phyloP scores from a whole-genome alignment of 2,329 filamentous ascomycete species.

The Fusarium setosum region DNA sequence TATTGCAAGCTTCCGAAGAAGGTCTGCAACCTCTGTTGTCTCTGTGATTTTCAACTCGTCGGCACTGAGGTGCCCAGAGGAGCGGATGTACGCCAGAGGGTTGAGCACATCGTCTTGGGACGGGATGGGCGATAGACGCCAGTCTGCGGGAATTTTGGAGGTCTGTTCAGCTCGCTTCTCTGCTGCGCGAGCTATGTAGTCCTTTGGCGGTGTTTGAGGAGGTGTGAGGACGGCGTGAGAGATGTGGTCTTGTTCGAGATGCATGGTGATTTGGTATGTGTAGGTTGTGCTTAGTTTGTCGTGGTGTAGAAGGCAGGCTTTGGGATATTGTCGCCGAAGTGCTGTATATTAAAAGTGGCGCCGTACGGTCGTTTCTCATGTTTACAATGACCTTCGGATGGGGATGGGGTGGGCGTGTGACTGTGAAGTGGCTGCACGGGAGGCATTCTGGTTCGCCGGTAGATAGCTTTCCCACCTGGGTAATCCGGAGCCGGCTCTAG shows the following conservation, averaged over 20 bases:
- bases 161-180: conserved; percentile 5
- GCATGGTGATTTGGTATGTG: neutral
- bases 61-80: neutral
- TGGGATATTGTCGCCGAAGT: neutral
- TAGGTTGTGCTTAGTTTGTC: no score
- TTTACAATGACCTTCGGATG: no score
- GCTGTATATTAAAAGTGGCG: no score
- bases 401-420: neutral
- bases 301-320: neutral
- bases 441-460: neutral
- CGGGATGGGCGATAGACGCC: conserved; percentile 1
- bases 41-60: conserved; percentile 19
- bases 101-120: neutral
- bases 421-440: neutral
- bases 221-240: neutral
- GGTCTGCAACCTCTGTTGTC: neutral
- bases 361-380: no score
- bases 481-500: conserved; percentile 21
- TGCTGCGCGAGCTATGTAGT: conserved; percentile 1
- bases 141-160: conserved; percentile 6
- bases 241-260: neutral
- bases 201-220: neutral
- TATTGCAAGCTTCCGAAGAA: neutral
- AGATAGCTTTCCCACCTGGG: conserved; percentile 44
- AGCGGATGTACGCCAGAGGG: conserved; percentile 10